Conservation (phyloP, 202 grass and related monocot species). For the Alloteropsis angusta region DNA sequence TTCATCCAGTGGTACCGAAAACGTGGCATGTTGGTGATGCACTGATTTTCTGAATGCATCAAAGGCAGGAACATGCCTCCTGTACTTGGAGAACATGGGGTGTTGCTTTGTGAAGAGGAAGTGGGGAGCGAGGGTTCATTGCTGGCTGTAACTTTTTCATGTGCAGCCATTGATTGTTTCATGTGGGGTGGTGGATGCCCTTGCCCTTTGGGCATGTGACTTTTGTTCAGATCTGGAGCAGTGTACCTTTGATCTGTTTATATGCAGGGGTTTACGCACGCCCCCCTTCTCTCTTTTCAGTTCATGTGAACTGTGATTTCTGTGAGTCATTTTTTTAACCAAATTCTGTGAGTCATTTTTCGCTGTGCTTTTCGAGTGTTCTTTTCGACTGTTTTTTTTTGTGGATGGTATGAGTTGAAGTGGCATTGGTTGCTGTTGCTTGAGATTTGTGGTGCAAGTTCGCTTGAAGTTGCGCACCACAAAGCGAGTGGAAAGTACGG, state of each 20-base stretch:
- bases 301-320: neutral
- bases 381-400: neutral
- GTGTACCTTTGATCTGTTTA: constrained; percentile 1
- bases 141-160: constrained; percentile 24
- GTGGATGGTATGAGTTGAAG: neutral
- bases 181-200: constrained; percentile 24
- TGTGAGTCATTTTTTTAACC: too few relatives aligned
- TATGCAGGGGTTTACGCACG: neutral
- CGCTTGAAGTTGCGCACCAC: neutral
- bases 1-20: neutral
- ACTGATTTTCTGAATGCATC: constrained; percentile 3
- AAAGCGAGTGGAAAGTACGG: neutral
- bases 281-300: neutral
- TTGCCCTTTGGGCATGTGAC: neutral
- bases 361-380: neutral
- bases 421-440: neutral
- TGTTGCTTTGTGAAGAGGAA: constrained; percentile 14
- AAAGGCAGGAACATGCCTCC: constrained; percentile 20
- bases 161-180: constrained; percentile 33
- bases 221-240: constrained; percentile 16
- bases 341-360: neutral
- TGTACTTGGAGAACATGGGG: constrained; percentile 32
- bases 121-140: neutral
- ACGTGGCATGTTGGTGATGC: neutral
- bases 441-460: neutral